phyloP scores from a whole-genome alignment of 2,329 filamentous ascomycete species.

The Atkinsonella texensis region DNA sequence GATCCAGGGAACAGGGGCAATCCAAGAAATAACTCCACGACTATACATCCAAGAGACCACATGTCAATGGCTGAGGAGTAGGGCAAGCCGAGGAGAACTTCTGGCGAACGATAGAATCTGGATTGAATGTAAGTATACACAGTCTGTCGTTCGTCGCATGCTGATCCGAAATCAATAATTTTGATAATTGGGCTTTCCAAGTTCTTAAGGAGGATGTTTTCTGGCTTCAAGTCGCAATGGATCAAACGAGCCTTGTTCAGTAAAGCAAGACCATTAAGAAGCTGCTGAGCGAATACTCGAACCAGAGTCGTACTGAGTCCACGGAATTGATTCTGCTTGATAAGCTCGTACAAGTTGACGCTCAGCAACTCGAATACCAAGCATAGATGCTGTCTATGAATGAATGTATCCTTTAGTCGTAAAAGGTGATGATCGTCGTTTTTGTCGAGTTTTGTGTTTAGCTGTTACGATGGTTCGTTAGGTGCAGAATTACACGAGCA shows the following conservation, averaged over 20 bases:
- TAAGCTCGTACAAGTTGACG: constrained; percentile 95
- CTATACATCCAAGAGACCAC: constrained; percentile 98
- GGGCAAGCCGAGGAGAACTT: constrained; percentile 86
- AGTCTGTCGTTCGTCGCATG: constrained; percentile 94
- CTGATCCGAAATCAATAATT: constrained; percentile 98
- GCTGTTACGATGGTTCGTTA: constrained; percentile 33
- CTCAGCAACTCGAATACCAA: constrained; percentile 92
- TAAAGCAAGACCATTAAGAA: constrained; percentile 82
- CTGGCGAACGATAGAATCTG: constrained; percentile 91
- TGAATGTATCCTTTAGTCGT: constrained; percentile 93
- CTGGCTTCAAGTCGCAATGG: constrained; percentile 95
- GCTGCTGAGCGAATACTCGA: constrained; percentile 91
- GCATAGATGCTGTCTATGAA: constrained; percentile 92
- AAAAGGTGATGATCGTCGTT: constrained; percentile 96
- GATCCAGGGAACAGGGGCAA: constrained; percentile 91
- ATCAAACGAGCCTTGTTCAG: constrained; percentile 95
- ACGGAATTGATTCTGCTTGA: constrained; percentile 99
- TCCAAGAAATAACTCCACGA: constrained; percentile 92
- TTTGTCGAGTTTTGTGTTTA: constrained; percentile 98
- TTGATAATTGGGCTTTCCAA: constrained; percentile 99
- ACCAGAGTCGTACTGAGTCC: constrained; percentile 94
- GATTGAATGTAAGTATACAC: constrained; percentile 99
- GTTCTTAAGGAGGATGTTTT: constrained; percentile 96
- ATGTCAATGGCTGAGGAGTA: constrained; percentile 99
- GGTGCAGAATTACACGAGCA: constrained; percentile 3